Evolutionary conservation across 139 green algal genomes (phyloP).

Genomic region (Haematococcus sp.): DNA sequence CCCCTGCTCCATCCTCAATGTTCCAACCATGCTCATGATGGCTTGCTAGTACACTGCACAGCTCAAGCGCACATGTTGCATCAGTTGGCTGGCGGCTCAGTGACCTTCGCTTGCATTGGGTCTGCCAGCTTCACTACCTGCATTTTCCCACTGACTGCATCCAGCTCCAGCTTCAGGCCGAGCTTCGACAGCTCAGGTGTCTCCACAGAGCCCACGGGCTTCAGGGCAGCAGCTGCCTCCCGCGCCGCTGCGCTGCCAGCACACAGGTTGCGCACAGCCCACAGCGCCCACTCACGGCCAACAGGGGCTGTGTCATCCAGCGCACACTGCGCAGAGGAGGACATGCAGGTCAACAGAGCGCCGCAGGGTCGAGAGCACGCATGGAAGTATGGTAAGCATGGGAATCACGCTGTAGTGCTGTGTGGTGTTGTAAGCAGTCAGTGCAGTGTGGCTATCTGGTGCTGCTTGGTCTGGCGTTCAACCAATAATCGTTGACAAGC

Average conservation of each 20-base stretch:
- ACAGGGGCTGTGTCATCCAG: slow-evolving; percentile 64
- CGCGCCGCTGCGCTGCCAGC: slow-evolving; percentile 17
- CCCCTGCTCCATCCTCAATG: no score
- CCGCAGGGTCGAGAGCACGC: neutral
- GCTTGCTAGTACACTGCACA: no score
- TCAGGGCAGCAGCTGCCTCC: slow-evolving; percentile 20
- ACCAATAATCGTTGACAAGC: no score
- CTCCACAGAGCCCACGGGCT: slow-evolving; percentile 47
- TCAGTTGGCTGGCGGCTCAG: no score
- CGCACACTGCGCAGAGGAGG: slow-evolving; percentile 34
- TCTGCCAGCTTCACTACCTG: slow-evolving; percentile 26
- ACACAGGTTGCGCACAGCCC: slow-evolving; percentile 87
- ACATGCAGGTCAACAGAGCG: no score
- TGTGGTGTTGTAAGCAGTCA: neutral
- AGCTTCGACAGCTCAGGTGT: slow-evolving; percentile 56
- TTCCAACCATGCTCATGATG: no score
- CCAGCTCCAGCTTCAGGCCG: slow-evolving; percentile 69
- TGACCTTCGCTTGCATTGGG: no score
- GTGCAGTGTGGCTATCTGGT: no score
- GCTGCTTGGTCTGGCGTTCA: no score
- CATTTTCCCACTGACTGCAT: slow-evolving; percentile 60
- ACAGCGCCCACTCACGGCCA: slow-evolving; percentile 87
- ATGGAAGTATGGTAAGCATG: neutral
- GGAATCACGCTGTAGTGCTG: neutral
- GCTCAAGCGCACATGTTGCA: no score